Base-by-base conservation (phyloP, 106 monocot genomes). In the Chionographis japonica region DNA sequence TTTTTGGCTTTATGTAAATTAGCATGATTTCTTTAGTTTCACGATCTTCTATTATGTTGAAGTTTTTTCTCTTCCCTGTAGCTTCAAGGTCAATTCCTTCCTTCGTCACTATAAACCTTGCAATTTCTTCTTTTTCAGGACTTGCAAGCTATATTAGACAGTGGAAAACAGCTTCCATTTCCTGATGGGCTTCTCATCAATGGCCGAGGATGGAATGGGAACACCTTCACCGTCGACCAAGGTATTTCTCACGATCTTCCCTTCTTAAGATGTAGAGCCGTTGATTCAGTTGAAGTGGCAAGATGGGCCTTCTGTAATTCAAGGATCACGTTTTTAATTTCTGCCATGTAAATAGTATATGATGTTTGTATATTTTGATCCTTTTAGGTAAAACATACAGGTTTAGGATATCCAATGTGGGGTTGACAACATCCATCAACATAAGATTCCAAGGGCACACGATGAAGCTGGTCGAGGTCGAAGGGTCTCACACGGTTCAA, bases 381-480 rank as follows among this genome's bases (percentile, higher is more conserved):
- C 62, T 16, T 71, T 67, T 65, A 78, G 78, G 72, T 16, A 72
- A 72, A 62, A 72, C 78, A 19, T 78, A 78, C 67, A 60, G 78
- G 53, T 78, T 78, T 39, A 58, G 78, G 57, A 78, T 78, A 60
- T 78, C 72, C 2, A 78, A 78, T 56, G 78, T 78, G 0, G 78
- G 78, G 8, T 18, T 78, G 42, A 19, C 51, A 18, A 78, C 52
- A 54, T 78, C 72, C 9, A 56, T 78, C 37, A 78, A 78, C 67
- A 42, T 78, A 66, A 72, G 78, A 54, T 61, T 78, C 50, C 67
- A 78, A 72, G 72, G 72, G 5, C 78, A 78, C 67, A 56, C n/a
- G 0, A 78, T 78, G 78, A 60, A 71, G 61, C 61, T 78, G 9
- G 72, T 78, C 1, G 78, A 78, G 61, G 78, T 78, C 0, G 78